A percentile compares a stretch with the other conserved stretches of the same genome.
Evolutionary conservation across 257 asterid genomes (phyloP).

Genomic region (Mentha longifolia): DNA sequence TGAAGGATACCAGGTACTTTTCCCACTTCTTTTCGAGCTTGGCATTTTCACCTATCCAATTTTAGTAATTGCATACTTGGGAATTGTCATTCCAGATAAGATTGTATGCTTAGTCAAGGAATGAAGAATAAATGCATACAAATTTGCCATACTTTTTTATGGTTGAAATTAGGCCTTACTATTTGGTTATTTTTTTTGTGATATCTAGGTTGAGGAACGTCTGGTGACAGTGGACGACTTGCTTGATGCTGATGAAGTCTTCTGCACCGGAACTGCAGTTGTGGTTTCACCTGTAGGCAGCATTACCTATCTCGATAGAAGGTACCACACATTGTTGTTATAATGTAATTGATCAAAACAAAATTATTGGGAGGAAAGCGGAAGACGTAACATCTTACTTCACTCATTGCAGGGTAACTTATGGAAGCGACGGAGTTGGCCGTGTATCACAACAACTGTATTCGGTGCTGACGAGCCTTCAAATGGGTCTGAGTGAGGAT

Average conservation of each 20-base stretch:
- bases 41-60: not conserved
- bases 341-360: not conserved
- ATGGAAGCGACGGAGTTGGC: constrained; percentile 76
- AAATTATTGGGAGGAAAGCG: not conserved
- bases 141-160: not conserved
- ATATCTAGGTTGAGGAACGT: constrained; percentile 80
- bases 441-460: constrained; percentile 78
- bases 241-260: constrained; percentile 98
- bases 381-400: not conserved
- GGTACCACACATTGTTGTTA: constrained; percentile 39
- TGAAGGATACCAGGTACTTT: constrained; percentile 63
- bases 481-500: constrained; percentile 86
- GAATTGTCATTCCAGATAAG: not conserved
- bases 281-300: constrained; percentile 97
- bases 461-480: constrained; percentile 82
- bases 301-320: constrained; percentile 70
- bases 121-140: not conserved
- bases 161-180: not conserved
- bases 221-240: constrained; percentile 78
- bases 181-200: constrained; percentile 12
- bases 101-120: not conserved
- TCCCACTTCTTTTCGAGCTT: not conserved
- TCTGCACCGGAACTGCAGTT: constrained; percentile 96
- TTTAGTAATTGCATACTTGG: not conserved
- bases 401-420: constrained; percentile 58